These are phyloP conservation scores for Cucumis cinereus DNA, from an alignment of 306 rosid species.

Conservation along the genomic window DNA sequence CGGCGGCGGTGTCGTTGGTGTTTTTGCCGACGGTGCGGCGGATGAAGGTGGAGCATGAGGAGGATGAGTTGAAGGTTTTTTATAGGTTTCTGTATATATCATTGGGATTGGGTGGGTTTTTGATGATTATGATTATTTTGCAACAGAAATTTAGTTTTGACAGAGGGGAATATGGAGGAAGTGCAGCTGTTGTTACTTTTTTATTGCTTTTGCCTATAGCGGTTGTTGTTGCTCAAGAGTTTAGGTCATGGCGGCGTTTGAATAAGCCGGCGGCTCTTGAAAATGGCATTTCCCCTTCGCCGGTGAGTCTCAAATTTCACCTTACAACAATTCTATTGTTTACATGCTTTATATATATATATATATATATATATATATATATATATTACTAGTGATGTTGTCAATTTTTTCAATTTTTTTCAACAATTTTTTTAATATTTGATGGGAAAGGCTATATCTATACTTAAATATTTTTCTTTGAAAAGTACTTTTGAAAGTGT, in stretches of 20 bases:
- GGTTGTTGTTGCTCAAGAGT: constrained; percentile 36
- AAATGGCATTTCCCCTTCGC: neutral
- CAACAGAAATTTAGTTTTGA: constrained; percentile 25
- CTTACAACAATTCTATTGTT: neutral
- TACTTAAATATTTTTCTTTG: too few species aligned
- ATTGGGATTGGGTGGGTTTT: constrained; percentile 48
- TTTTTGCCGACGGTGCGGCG: constrained; percentile 41
- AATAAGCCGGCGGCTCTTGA: neutral
- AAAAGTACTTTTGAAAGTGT: too few species aligned
- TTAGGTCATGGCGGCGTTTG: constrained; percentile 3
- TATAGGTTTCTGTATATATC: constrained; percentile 49
- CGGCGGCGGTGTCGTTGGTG: constrained; percentile 38
- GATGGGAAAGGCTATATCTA: too few species aligned
- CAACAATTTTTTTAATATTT: too few species aligned
- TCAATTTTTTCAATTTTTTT: too few species aligned
- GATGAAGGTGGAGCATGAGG: constrained; percentile 22
- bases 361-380: too few species aligned
- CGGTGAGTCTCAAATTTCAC: neutral
- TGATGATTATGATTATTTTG: constrained; percentile 35
- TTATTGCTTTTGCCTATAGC: constrained; percentile 44
- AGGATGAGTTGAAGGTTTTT: constrained; percentile 38
- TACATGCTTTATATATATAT: too few species aligned
- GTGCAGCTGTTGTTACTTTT: constrained; percentile 33
- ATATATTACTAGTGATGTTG: too few species aligned
- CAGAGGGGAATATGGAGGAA: constrained; percentile 27